Evolutionary conservation across 2,329 filamentous ascomycete genomes (phyloP), one percentile per base, ranked within the genome.

Genomic region (Lasiodiplodia sp.): DNA sequence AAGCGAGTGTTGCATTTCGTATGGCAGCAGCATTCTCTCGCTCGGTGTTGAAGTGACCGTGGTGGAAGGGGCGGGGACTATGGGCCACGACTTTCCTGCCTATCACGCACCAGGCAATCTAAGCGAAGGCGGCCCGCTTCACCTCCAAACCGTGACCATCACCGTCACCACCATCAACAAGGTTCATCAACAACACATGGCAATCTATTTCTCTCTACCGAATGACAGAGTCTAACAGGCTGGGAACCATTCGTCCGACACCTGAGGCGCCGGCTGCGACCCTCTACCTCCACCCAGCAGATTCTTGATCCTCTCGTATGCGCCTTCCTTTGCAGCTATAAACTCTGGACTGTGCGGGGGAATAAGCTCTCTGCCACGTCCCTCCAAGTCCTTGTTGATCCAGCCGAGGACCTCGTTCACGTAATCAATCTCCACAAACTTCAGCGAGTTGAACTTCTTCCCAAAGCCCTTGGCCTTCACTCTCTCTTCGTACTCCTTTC

Each of bases 371-470:
- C 66, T 60, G 1, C 75, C 76, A 14, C 49, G 49, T 28, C 68
- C 66, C 25, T 65, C 69, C 53, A 77, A 68, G 49, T 79, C 74
- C 5, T 40, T 37, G 70, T 83, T 83, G 7, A 81, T 76, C 76
- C 80, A 80, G 16, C 68, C 73, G 12, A 82, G 69, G 51, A 84
- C 70, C 57, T 81, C 78, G 58, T 78, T 67, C 23, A 82, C 80
- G 76, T 83, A 82, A 25, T 75, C 76, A 31, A 76, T 73, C 69
- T 83, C 79, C 18, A 74, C 72, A 7, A 78, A 77, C 53, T 73
- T 80, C 58, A 86, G 70, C 38, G 79, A 82, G 73, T 85, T 83
- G 66, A 85, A 84, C 0, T 71, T 72, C 62, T 84, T 80, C 0
- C 82, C 83, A 44, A 73, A 75, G 1, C 82, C 82, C 69, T 82